Base-by-base conservation (phyloP, 805 yeast species). In the Lipomyces anomalus region DNA sequence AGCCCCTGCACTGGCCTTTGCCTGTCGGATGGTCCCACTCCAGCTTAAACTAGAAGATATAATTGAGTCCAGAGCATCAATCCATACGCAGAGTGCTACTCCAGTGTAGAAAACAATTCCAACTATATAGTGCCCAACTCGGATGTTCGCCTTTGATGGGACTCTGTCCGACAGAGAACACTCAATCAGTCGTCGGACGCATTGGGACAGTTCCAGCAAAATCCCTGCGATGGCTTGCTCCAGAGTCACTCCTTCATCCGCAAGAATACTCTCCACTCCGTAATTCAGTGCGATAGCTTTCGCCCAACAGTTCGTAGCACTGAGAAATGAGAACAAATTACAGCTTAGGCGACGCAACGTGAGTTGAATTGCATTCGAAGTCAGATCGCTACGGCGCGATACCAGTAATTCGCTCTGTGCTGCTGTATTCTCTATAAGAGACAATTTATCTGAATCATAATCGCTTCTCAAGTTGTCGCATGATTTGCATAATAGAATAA, bases 111-210 rank as follows among this genome's bases (percentile, higher is more conserved):
- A 80, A 7, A 60, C 55, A 2, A 76, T 23, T 0, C 89, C 89
- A 3, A 73, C 77, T 1, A 76, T 11, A 55, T 80, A 82, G 57
- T 82, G 87, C 11, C 72, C 61, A 9, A 78, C 30, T 52, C 80
- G 80, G 59, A 82, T 80, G 17, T 66, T 65, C 1, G 83, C 66
- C 1, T 50, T 55, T 13, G 20, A 16, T 4, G 63, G 38, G 23
- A 72, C 64, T 50, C 68, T 69, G 35, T 70, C 67, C 16, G 80
- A 64, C 41, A 43, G 61, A 1, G 61, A 38, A 53, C 79, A 72
- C 57, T 82, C 89, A 36, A 57, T 61, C 2, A 67, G 45, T 35
- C 89, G 61, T 43, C 85, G 61, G 1, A 57, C 6, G 1, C 76
- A 71, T 53, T 82, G 89, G 3, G 70, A 26, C 11, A 13, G 11